Conservation (phyloP, 495 filamentous ascomycete species). For the Aspergillus avenaceus region DNA sequence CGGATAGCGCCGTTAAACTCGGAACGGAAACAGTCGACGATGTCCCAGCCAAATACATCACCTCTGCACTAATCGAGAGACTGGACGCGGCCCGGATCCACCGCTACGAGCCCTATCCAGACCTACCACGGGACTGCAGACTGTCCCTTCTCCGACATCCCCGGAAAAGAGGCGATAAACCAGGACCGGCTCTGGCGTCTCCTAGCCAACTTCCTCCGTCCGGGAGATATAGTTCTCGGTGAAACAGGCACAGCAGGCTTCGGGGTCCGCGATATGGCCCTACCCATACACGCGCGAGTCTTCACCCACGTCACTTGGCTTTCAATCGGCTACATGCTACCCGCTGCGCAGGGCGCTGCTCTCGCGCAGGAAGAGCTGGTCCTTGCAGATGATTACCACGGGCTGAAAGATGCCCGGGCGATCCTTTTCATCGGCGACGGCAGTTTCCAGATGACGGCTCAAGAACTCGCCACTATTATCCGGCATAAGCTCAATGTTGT, state of each 20-base stretch:
- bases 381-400: conserved; percentile 5
- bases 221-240: conserved; percentile 28
- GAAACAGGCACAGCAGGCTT: conserved; percentile 32
- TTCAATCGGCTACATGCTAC: conserved; percentile 42
- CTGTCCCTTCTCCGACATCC: too few relatives aligned
- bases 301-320: conserved; percentile 32
- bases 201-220: conserved; percentile 22
- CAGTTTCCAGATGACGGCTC: conserved; percentile 71
- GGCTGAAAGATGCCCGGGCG: conserved; percentile 21
- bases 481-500: conserved; percentile 60
- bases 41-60: conserved; percentile 9
- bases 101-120: conserved; percentile 1
- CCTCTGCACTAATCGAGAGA: conserved; percentile 9
- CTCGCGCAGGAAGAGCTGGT: conserved; percentile 32
- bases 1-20: conserved; percentile 6
- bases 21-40: conserved; percentile 9
- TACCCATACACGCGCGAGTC: conserved; percentile 21
- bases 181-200: conserved; percentile 12
- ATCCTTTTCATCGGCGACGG: conserved; percentile 78
- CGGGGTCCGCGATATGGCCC: conserved; percentile 18
- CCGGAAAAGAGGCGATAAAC: too few relatives aligned
- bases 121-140: not conserved
- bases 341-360: conserved; percentile 35
- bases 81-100: conserved; percentile 9
- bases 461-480: conserved; percentile 74